These are phyloP conservation scores for Tilletia setariae DNA, from an alignment of 1,284 basidiomycete species.

Conservation along the genomic window DNA sequence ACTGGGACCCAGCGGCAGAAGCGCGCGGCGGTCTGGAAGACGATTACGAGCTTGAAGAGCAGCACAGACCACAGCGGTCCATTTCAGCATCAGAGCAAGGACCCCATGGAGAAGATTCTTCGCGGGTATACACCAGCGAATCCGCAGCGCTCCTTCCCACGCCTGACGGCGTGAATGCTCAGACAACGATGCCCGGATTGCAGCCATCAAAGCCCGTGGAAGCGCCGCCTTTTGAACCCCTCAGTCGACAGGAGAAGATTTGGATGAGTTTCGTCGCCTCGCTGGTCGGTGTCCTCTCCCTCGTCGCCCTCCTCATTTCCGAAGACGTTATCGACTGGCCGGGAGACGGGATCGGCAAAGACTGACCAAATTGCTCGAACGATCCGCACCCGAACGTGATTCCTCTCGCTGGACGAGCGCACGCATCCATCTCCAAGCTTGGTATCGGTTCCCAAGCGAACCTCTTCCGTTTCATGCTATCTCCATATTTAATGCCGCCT, in stretches of 20 bases:
- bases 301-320: slow-evolving; percentile 22
- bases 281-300: slow-evolving; percentile 18
- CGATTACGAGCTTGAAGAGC: no score
- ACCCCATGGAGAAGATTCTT: no score
- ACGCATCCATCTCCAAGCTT: no score
- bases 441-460: no score
- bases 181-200: neutral
- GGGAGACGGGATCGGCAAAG: slow-evolving; percentile 24
- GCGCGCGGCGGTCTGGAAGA: no score
- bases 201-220: neutral
- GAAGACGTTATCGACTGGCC: slow-evolving; percentile 28
- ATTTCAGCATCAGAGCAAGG: no score
- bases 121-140: no score
- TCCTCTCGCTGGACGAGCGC: no score
- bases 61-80: no score
- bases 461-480: neutral
- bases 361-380: neutral
- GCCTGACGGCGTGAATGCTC: neutral
- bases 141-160: neutral
- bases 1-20: no score
- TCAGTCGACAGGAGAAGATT: slow-evolving; percentile 17
- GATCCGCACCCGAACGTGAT: no score
- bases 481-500: neutral
- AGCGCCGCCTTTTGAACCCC: slow-evolving; percentile 19
- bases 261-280: slow-evolving; percentile 22